Conservation (phyloP, 805 yeast genomes). For the Blastobotrys parvus region DNA sequence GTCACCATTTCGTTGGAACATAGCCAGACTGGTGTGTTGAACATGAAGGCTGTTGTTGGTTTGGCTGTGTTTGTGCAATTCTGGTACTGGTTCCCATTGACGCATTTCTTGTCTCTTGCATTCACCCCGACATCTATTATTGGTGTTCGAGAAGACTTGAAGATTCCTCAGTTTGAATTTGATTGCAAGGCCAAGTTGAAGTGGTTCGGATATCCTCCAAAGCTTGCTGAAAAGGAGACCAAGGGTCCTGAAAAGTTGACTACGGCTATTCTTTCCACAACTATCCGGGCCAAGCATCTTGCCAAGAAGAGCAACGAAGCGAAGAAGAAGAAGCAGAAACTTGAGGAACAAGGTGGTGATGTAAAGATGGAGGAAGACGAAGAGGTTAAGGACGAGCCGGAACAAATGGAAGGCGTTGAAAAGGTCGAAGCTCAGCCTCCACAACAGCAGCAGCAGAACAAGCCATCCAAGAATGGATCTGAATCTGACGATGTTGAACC, state of each 20-base stretch:
- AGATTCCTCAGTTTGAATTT: conserved; percentile 75
- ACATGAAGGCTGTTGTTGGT: conserved; percentile 88
- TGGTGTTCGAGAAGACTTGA: conserved; percentile 78
- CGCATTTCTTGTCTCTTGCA: conserved; percentile 86
- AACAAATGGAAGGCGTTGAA: conserved; percentile 22
- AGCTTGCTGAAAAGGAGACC: conserved; percentile 66
- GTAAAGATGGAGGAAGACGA: conserved; percentile 26
- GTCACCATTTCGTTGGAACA: conserved; percentile 91
- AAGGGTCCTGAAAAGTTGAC: conserved; percentile 83
- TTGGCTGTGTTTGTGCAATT: conserved; percentile 82
- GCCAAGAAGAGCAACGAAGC: conserved; percentile 57
- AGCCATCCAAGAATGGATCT: conserved; percentile 15
- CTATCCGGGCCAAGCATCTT: conserved; percentile 88
- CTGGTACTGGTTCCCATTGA: conserved; percentile 98
- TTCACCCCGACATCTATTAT: conserved; percentile 87
- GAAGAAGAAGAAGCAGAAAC: conserved; percentile 45
- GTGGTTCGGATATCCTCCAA: conserved; percentile 83
- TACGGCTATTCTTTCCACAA: conserved; percentile 90
- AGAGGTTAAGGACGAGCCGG: conserved; percentile 15
- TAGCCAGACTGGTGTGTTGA: conserved; percentile 75
- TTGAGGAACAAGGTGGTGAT: conserved; percentile 29
- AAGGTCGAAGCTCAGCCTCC: not conserved
- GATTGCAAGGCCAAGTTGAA: conserved; percentile 76
- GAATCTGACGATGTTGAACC: conserved; percentile 1
- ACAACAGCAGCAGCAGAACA: conserved; percentile 5